These are phyloP conservation scores for Thraustotheca clavata DNA, from an alignment of 352 stramenopile genomes.

Conservation along the genomic window DNA sequence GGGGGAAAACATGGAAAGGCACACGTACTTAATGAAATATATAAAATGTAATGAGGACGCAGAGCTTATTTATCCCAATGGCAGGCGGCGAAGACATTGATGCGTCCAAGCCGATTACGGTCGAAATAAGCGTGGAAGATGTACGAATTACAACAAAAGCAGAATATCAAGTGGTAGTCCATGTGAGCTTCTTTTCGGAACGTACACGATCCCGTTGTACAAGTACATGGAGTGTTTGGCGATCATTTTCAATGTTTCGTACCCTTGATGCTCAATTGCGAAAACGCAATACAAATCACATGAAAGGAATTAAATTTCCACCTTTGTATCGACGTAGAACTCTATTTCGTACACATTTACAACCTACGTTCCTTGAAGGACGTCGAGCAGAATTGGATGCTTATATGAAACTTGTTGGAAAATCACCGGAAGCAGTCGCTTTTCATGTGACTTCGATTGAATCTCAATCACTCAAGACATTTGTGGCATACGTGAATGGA, in stretches of 20 bases:
- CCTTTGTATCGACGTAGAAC: constrained; percentile 56
- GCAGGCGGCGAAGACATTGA: constrained; percentile 44
- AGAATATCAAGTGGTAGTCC: constrained; percentile 73
- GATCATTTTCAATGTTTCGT: constrained; percentile 66
- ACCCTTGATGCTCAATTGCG: constrained; percentile 75
- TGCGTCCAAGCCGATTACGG: constrained; percentile 46
- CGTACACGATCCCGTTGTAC: constrained; percentile 48
- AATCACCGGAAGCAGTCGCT: constrained; percentile 53
- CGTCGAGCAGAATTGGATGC: constrained; percentile 64
- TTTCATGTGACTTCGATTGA: constrained; percentile 64
- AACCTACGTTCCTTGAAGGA: constrained; percentile 50
- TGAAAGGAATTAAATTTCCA: constrained; percentile 82
- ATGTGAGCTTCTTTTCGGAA: constrained; percentile 65
- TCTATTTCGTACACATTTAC: constrained; percentile 59
- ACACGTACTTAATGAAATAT: too few relatives aligned
- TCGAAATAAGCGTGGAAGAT: constrained; percentile 49
- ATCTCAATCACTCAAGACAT: constrained; percentile 72
- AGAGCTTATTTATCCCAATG: background rate
- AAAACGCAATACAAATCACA: constrained; percentile 52
- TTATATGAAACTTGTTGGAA: constrained; percentile 54
- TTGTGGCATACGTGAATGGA: constrained; percentile 62
- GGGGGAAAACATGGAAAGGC: too few relatives aligned
- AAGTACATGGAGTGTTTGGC: constrained; percentile 80
- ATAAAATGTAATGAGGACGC: too few relatives aligned
- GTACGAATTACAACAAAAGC: constrained; percentile 70